Conservation (phyloP, 129 eudicot genomes). For the Erigeron canadensis region DNA sequence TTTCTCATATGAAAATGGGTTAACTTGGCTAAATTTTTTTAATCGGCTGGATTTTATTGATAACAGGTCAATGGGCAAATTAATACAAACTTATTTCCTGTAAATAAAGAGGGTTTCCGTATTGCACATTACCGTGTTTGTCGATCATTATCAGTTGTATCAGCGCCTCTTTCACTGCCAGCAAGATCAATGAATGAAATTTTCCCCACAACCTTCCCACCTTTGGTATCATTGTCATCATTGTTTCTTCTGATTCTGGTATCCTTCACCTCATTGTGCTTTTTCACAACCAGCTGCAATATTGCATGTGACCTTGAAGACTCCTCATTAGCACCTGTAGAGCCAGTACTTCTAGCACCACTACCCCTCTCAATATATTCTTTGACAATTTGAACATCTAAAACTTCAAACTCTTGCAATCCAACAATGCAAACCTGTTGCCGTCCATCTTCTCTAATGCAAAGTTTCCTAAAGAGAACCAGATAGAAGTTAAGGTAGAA, state of each 20-base stretch:
- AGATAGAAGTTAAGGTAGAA: neutral
- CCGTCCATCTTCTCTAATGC: slow-evolving; percentile 96
- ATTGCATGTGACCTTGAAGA: slow-evolving; percentile 95
- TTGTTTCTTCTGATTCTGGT: slow-evolving; percentile 57
- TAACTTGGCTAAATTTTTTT: too few relatives aligned
- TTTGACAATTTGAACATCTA: slow-evolving; percentile 92
- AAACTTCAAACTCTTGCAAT: slow-evolving; percentile 94
- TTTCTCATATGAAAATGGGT: neutral
- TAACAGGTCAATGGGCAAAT: slow-evolving; percentile 4
- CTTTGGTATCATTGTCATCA: slow-evolving; percentile 61
- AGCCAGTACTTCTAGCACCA: slow-evolving; percentile 90
- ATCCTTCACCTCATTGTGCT: slow-evolving; percentile 79
- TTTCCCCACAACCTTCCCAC: slow-evolving; percentile 82
- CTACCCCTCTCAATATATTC: slow-evolving; percentile 89
- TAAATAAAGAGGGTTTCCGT: neutral
- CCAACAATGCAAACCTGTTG: slow-evolving; percentile 99
- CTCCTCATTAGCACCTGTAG: slow-evolving; percentile 97
- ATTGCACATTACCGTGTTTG: slow-evolving; percentile 69
- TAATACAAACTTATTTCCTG: neutral
- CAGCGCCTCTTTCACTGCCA: slow-evolving; percentile 99
- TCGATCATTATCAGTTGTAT: slow-evolving; percentile 97
- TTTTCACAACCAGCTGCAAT: slow-evolving; percentile 76
- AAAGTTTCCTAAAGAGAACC: slow-evolving; percentile 60
- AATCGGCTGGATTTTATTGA: neutral
- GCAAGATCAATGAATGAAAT: slow-evolving; percentile 96